phyloP scores from a whole-genome alignment of 495 filamentous ascomycete genomes.

The Penicillium simplicissimum region DNA sequence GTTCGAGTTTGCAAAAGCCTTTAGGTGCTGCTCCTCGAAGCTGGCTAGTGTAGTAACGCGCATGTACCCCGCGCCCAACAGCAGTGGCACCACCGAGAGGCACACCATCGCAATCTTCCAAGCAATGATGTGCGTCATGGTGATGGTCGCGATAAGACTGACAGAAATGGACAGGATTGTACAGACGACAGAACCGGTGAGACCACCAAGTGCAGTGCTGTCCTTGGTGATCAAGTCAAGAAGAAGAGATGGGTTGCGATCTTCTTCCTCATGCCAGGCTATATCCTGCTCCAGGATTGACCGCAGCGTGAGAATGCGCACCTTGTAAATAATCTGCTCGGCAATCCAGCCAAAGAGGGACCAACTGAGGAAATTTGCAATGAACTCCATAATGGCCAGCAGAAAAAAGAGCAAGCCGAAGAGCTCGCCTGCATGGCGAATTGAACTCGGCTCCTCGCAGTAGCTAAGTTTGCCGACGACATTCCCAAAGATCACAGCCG shows the following conservation, averaged over 20 bases:
- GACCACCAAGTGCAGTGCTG: constrained; percentile 44
- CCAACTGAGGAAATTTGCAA: constrained; percentile 49
- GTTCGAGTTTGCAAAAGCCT: constrained; percentile 48
- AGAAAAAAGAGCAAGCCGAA: constrained; percentile 55
- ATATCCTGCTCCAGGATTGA: constrained; percentile 52
- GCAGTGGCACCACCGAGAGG: constrained; percentile 40
- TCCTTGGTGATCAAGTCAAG: constrained; percentile 50
- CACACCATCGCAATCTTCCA: constrained; percentile 42
- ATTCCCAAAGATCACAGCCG: constrained; percentile 53
- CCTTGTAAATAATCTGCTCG: constrained; percentile 48
- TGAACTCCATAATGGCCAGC: constrained; percentile 48
- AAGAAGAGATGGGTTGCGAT: constrained; percentile 43
- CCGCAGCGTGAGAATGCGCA: constrained; percentile 48
- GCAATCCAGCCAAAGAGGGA: constrained; percentile 50
- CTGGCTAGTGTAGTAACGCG: constrained; percentile 48
- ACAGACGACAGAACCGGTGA: constrained; percentile 44
- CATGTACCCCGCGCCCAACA: constrained; percentile 49
- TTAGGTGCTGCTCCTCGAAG: constrained; percentile 59
- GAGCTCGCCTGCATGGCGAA: constrained; percentile 33
- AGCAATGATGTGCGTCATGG: constrained; percentile 40
- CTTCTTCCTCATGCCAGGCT: constrained; percentile 49
- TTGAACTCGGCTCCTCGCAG: constrained; percentile 33
- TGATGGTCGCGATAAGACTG: constrained; percentile 39
- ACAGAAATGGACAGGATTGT: constrained; percentile 46
- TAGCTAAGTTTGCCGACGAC: constrained; percentile 41